Evolutionary conservation across 768 basidiomycete species (phyloP).

Genomic region (Suillus paluster): DNA sequence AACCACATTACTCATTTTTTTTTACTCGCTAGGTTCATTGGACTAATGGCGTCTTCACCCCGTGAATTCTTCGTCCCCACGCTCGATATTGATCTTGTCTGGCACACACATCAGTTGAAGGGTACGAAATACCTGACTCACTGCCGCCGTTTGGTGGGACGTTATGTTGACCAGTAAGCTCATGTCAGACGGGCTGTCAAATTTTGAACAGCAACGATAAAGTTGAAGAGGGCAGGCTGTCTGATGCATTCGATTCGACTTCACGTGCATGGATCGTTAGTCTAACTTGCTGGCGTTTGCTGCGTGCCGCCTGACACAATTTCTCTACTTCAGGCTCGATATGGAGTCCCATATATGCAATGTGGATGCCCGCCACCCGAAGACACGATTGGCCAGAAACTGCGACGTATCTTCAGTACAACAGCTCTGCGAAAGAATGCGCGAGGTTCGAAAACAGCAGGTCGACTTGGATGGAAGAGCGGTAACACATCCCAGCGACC

Average conservation of each 20-base stretch:
- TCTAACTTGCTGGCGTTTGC: constrained; percentile 2
- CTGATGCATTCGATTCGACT: constrained; percentile 52
- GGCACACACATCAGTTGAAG: constrained; percentile 72
- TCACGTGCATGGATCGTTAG: constrained; percentile 51
- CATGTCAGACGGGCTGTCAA: not conserved
- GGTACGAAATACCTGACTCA: constrained; percentile 45
- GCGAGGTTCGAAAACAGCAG: constrained; percentile 11
- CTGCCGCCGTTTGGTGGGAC: constrained; percentile 42
- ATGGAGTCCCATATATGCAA: constrained; percentile 54
- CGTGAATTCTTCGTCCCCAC: constrained; percentile 56
- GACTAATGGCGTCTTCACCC: constrained; percentile 51
- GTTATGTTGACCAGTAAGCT: constrained; percentile 58
- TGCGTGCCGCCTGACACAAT: not conserved
- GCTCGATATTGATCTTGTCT: constrained; percentile 70
- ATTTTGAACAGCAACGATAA: constrained; percentile 48
- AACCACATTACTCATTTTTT: too few relatives aligned
- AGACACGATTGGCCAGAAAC: constrained; percentile 49
- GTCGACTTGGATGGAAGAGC: constrained; percentile 35
- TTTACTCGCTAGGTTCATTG: constrained; percentile 45
- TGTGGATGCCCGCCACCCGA: constrained; percentile 61
- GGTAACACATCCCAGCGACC: constrained; percentile 57
- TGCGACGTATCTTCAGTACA: constrained; percentile 33
- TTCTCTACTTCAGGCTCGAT: constrained; percentile 41
- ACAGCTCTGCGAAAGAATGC: constrained; percentile 13
- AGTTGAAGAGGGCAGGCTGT: constrained; percentile 49